Evolutionary conservation across 306 rosid species (phyloP).

Genomic region (Gynostemma pentaphyllum): DNA sequence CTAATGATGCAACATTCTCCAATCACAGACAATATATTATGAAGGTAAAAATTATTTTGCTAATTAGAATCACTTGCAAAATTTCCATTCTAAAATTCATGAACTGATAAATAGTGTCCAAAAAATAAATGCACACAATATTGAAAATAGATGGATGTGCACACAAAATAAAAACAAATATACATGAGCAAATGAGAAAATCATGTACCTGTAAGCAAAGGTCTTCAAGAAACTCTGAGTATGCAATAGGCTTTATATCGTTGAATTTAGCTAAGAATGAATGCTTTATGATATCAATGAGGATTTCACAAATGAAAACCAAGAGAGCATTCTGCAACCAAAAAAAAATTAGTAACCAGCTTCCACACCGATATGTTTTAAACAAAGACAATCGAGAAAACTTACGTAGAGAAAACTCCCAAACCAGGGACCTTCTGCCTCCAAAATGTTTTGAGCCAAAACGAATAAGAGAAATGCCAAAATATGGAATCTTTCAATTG

Average conservation of each 20-base stretch:
- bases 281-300: slow-evolving; percentile 82
- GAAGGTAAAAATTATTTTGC: no score
- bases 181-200: slow-evolving; percentile 5
- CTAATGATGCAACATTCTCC: no score
- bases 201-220: slow-evolving; percentile 74
- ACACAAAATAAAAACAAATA: neutral
- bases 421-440: slow-evolving; percentile 99
- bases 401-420: slow-evolving; percentile 71
- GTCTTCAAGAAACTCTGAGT: slow-evolving; percentile 95
- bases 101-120: no score
- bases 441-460: slow-evolving; percentile 95
- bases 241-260: slow-evolving; percentile 72
- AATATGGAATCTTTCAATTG: slow-evolving; percentile 95
- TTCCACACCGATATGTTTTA: neutral
- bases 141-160: neutral
- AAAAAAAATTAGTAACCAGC: slow-evolving; percentile 14
- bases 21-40: no score
- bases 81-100: no score
- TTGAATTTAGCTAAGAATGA: slow-evolving; percentile 94
- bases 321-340: slow-evolving; percentile 56
- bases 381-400: slow-evolving; percentile 11
- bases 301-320: slow-evolving; percentile 83
- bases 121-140: neutral
- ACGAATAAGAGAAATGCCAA: slow-evolving; percentile 81
- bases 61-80: no score